Base-by-base conservation (phyloP, 768 basidiomycete genomes). In the Cyathus striatus region DNA sequence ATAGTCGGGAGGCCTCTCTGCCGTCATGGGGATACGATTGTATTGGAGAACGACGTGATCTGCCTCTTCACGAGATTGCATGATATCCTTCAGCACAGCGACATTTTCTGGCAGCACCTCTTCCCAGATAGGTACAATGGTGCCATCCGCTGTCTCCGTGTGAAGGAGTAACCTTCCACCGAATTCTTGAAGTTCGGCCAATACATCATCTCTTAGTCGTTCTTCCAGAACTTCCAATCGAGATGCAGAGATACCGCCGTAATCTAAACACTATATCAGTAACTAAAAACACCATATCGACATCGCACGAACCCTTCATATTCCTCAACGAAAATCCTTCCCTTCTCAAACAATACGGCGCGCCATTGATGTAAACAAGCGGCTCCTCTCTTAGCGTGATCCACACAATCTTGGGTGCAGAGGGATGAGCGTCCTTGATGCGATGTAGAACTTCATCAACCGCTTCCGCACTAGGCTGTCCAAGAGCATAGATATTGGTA, bases 71-170 rank as follows among this genome's bases (percentile, higher is more conserved):
- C 77, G 73, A 3, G 75, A 64, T 12, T 69, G 76, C 93, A 98
- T 97, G 47, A 94, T 78, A 40, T 96, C 90, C 56, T 88, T 87
- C 32, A 96, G 71, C 1, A 90, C 88, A 23, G 80, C 77, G 12
- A 98, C 84, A 50, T 90, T 73, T 6, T 73, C 65, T 24, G 72
- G 61, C 30, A 74, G 74, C 3, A 89, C 90, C 49, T 91, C 88
- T 60, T 98, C 95, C 95, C 95, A 99, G 1, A 96, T 72, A 0
- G 96, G 94, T 4, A 93, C 78, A 5, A 99, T 87, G 4, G 87
- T 76, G 4, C 95, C 93, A 49, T 93, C 90, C 0, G 77, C 53
- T 0, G 85, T 82, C 65, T 99, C 96, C 1, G 90, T 86, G 54
- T 98, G 95, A 20, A 99, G 72, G 1, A 99, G 71, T 0, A 98